Percentiles rank a stretch among this genome's conserved stretches.
Conservation (phyloP, 2,329 filamentous ascomycete species). For the Penicillium sp. region DNA sequence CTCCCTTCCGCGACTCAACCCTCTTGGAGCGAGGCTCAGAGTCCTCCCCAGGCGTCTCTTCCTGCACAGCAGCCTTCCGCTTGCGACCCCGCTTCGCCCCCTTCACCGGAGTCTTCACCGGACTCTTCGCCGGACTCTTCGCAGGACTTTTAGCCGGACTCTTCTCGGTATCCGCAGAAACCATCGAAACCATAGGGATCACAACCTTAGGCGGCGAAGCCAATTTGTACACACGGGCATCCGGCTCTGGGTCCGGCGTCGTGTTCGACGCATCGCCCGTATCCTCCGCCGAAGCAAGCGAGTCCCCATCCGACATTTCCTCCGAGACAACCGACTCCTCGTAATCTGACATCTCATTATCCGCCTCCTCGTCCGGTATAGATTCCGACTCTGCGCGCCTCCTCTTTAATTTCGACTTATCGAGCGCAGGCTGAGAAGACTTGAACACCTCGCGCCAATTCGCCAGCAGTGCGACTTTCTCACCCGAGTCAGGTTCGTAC, state of each 20-base stretch:
- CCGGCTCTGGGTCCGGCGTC: constrained; percentile 18
- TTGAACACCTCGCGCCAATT: constrained; percentile 51
- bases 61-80: constrained; percentile 7
- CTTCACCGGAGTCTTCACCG: background rate
- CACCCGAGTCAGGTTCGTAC: constrained; percentile 42
- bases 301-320: constrained; percentile 21
- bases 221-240: constrained; percentile 1
- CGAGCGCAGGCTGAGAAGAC: constrained; percentile 33
- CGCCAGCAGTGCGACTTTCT: constrained; percentile 47
- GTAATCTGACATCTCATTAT: constrained; percentile 3
- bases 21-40: constrained; percentile 25
- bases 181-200: constrained; percentile 1
- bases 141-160: constrained; percentile 2
- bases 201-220: constrained; percentile 18
- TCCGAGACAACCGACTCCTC: constrained; percentile 16
- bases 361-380: constrained; percentile 12
- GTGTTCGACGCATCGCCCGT: constrained; percentile 24
- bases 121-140: background rate
- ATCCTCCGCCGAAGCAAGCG: constrained; percentile 13
- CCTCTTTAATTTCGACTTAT: constrained; percentile 23
- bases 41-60: constrained; percentile 5
- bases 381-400: background rate
- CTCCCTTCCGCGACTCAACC: constrained; percentile 24
- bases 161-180: constrained; percentile 5
- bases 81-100: constrained; percentile 1